phyloP scores from a whole-genome alignment of 305 asterid genomes.

The Fraxinus albicans region DNA sequence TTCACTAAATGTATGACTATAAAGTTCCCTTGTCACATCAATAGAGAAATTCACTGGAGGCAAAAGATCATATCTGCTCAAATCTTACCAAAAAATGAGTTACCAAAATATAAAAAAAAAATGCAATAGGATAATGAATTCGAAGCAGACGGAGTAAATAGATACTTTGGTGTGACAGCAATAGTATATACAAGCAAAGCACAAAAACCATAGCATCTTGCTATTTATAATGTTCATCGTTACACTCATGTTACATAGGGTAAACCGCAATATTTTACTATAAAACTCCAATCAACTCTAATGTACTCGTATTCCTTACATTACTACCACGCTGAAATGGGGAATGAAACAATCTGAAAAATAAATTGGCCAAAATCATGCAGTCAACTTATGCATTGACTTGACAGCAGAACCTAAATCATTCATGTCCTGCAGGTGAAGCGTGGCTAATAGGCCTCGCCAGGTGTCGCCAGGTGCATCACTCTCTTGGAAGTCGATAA shows the following conservation, averaged over 20 bases:
- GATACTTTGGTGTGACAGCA: background rate
- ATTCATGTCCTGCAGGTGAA: conserved; percentile 72
- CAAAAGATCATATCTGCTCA: no score
- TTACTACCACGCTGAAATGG: conserved; percentile 4
- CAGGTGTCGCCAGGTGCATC: conserved; percentile 74
- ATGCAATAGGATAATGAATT: no score
- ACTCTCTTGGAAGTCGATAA: conserved; percentile 67
- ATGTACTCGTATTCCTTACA: background rate
- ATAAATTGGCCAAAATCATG: conserved; percentile 28
- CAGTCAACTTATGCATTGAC: conserved; percentile 60
- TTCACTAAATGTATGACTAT: no score
- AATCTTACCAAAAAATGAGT: no score
- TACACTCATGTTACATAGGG: background rate
- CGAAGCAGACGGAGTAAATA: no score
- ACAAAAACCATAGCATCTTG: background rate
- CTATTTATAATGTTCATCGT: background rate
- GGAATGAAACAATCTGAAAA: background rate
- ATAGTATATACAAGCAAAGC: background rate
- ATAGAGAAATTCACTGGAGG: no score
- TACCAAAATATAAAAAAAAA: no score
- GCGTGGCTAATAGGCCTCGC: conserved; percentile 80
- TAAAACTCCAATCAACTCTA: conserved; percentile 24
- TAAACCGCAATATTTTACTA: conserved; percentile 9
- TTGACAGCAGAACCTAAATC: conserved; percentile 36
- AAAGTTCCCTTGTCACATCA: no score